These are phyloP conservation scores for Cetraspora pellucida DNA, from an alignment of 192 early-diverging fungal species.

Conservation along the genomic window DNA sequence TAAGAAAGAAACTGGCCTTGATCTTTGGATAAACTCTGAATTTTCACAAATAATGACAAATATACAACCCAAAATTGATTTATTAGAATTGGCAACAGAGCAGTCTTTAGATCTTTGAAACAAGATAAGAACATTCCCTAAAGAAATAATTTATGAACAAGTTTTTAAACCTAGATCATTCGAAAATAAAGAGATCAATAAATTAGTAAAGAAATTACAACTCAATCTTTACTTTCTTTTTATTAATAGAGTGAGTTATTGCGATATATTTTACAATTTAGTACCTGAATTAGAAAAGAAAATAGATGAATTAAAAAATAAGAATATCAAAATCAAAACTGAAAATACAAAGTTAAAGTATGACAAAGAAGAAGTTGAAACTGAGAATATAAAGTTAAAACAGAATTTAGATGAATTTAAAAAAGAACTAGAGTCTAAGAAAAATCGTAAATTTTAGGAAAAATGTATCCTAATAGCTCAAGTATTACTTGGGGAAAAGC, in stretches of 20 bases:
- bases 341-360: too few species aligned
- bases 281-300: background rate
- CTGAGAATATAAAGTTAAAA: too few species aligned
- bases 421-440: slow-evolving; percentile 1
- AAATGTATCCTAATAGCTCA: slow-evolving; percentile 14
- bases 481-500: background rate
- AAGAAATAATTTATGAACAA: background rate
- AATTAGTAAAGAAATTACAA: slow-evolving; percentile 12
- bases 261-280: background rate
- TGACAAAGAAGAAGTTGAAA: too few species aligned
- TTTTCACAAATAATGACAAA: background rate
- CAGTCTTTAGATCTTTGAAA: background rate
- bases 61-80: background rate
- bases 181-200: slow-evolving; percentile 2
- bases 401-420: slow-evolving; percentile 10
- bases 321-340: too few species aligned
- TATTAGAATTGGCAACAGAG: background rate
- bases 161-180: slow-evolving; percentile 16
- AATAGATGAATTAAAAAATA: too few species aligned
- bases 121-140: background rate
- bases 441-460: slow-evolving; percentile 17
- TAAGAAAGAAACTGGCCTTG: too few species aligned
- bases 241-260: background rate
- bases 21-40: too few species aligned
- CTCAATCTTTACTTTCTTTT: background rate